Base-by-base conservation (phyloP, 1,284 basidiomycete genomes). In the Sanghuangporus baumii region DNA sequence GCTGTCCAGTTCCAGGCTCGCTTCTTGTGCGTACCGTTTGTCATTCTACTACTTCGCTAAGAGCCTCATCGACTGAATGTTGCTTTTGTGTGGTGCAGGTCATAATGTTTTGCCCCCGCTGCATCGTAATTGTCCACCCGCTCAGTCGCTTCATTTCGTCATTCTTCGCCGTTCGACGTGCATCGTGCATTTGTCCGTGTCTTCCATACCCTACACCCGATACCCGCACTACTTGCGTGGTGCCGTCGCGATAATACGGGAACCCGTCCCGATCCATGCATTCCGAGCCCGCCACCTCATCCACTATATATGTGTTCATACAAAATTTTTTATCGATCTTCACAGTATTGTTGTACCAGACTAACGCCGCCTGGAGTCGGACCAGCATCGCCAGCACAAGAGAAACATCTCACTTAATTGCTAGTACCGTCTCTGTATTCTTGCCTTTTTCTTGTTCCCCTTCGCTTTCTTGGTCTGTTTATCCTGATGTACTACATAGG, bases 141-240 rank as follows among this genome's bases (percentile, higher is more conserved):
- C 57, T 59, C 57, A 59, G 47, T 20, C 36, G 31, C 18, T 9
- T 47, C 43, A 48, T 58, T 26, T 36, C 51, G 51, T 23, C 51
- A 52, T n/a, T 31, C 31, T 52, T 54, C 52, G 52, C n/a, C 31
- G 6, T 54, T 37, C 52, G 36, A n/a, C 52, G n/a, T 54, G 31
- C 52, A 36, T 36, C 16, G 31, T n/a, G 36, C 26, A 38, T n/a
- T 54, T 37, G 52, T 37, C 52, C 34, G 34, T 34, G 52, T 38
- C 47, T 31, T 37, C 57, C 47, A 59, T 59, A 59, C 57, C 46
- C 31, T 59, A 59, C 47, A 59, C 18, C 48, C 52, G 36, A 59
- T 59, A 59, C 57, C 57, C 57, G 57, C 34, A 51, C 57, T 26
- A 48, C 31, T 47, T 59, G 34, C 57, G 37, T 36, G 37, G 1